Evolutionary conservation across 345 rosid species (phyloP).

Genomic region (Heritiera fomes): DNA sequence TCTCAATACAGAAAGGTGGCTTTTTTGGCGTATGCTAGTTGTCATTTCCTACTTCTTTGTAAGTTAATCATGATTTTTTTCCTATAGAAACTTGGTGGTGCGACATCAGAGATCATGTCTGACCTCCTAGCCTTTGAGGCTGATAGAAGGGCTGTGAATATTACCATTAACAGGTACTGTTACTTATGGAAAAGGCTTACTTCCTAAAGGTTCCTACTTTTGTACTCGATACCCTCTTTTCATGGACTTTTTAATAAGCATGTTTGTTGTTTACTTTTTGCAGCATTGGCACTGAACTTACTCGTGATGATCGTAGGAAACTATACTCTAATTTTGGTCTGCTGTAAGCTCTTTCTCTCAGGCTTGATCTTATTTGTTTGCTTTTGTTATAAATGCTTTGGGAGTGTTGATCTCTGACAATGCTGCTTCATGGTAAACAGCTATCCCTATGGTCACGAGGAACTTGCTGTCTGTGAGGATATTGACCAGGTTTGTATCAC

Average conservation of each 20-base stretch:
- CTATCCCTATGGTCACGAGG: slow-evolving; percentile 86
- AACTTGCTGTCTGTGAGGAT: slow-evolving; percentile 86
- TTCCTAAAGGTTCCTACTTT: neutral
- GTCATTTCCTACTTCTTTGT: neutral
- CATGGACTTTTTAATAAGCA: neutral
- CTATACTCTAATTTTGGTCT: slow-evolving; percentile 92
- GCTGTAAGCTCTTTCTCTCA: slow-evolving; percentile 54
- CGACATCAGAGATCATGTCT: slow-evolving; percentile 97
- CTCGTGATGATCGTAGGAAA: slow-evolving; percentile 95
- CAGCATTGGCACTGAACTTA: slow-evolving; percentile 99
- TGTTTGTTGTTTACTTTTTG: slow-evolving; percentile 18
- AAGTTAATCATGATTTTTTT: neutral
- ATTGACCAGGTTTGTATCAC: slow-evolving; percentile 69
- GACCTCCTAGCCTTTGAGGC: slow-evolving; percentile 97
- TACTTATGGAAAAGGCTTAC: neutral
- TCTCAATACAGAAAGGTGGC: slow-evolving; percentile 8
- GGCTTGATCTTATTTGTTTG: neutral
- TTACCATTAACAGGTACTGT: slow-evolving; percentile 81
- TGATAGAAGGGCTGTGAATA: slow-evolving; percentile 96
- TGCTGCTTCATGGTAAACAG: slow-evolving; percentile 34
- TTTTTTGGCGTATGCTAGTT: neutral
- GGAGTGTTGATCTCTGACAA: slow-evolving; percentile 13
- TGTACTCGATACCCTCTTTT: neutral
- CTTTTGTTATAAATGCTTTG: neutral
- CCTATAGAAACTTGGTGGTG: slow-evolving; percentile 93